Percentiles rank a stretch among this genome's conserved stretches.
Evolutionary conservation across 2,329 filamentous ascomycete genomes (phyloP).

Genomic region (Aspergillus novoparasiticus): DNA sequence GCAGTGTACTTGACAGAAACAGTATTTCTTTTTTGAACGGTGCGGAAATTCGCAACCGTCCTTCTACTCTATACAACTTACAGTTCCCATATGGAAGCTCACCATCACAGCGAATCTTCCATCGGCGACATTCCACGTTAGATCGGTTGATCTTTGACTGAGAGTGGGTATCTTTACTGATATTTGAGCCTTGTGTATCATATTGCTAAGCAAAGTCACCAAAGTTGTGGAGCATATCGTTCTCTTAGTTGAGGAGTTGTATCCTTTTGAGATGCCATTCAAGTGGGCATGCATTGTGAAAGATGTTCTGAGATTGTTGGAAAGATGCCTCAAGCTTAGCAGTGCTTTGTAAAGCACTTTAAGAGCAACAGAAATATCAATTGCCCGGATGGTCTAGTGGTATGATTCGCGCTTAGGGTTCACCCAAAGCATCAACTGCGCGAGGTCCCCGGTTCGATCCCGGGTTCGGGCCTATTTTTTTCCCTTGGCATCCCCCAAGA

Average conservation of each 20-base stretch:
- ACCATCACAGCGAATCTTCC: constrained; percentile 13
- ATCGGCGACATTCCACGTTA: constrained; percentile 9
- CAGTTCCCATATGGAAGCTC: constrained; percentile 10
- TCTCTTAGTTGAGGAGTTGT: neutral
- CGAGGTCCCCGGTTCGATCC: too few species aligned
- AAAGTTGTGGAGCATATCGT: neutral
- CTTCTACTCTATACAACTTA: constrained; percentile 10
- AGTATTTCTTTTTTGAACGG: constrained; percentile 5
- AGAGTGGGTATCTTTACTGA: neutral
- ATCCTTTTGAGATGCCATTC: neutral
- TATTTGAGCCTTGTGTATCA: neutral
- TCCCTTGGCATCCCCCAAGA: too few species aligned
- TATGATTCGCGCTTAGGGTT: too few species aligned
- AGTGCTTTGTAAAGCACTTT: too few species aligned
- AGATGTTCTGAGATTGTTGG: neutral
- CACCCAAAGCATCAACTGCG: too few species aligned
- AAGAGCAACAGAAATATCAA: neutral
- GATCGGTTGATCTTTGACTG: constrained; percentile 7
- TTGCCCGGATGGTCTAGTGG: too few species aligned
- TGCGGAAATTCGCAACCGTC: constrained; percentile 7
- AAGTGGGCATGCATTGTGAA: neutral
- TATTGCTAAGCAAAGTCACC: neutral
- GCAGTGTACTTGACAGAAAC: neutral
- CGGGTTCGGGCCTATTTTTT: too few species aligned
- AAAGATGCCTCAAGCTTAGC: too few species aligned